Conservation (phyloP, 352 stramenopile genomes). For the Thalassiosira ordinaria region DNA sequence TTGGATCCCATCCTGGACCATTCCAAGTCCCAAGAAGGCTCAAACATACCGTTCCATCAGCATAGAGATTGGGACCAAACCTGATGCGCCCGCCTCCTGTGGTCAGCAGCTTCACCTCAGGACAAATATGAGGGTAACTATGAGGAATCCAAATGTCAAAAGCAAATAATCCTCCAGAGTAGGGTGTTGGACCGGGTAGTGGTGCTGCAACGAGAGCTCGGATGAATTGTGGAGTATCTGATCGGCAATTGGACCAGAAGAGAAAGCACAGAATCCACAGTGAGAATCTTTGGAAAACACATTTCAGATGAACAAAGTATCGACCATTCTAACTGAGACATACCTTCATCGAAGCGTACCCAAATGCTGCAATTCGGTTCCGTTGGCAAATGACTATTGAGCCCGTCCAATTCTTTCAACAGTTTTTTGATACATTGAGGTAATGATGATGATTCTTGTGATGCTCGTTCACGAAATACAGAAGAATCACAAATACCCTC, state of each 20-base stretch:
- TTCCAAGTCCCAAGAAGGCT: conserved; percentile 86
- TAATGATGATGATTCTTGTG: neutral
- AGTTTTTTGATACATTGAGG: conserved; percentile 41
- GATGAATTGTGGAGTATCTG: conserved; percentile 43
- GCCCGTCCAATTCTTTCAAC: conserved; percentile 32
- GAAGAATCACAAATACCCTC: conserved; percentile 45
- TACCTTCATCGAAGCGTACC: conserved; percentile 42
- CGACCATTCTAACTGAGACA: too few relatives aligned
- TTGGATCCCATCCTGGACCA: conserved; percentile 81
- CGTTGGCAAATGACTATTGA: conserved; percentile 28
- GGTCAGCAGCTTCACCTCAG: conserved; percentile 86
- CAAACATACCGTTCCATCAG: conserved; percentile 87
- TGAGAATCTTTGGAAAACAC: too few relatives aligned
- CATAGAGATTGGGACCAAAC: conserved; percentile 92
- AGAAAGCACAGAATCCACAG: too few relatives aligned
- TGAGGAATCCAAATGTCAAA: conserved; percentile 87
- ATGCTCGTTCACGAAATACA: conserved; percentile 4
- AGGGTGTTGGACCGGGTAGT: conserved; percentile 42
- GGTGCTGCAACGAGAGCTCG: conserved; percentile 32
- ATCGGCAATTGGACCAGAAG: too few relatives aligned
- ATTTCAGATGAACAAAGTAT: too few relatives aligned
- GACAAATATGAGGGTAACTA: conserved; percentile 84
- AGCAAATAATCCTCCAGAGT: conserved; percentile 81
- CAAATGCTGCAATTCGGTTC: conserved; percentile 29
- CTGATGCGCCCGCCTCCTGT: conserved; percentile 83